Conservation (phyloP, 805 yeast species). For the Pichia ethanolica region DNA sequence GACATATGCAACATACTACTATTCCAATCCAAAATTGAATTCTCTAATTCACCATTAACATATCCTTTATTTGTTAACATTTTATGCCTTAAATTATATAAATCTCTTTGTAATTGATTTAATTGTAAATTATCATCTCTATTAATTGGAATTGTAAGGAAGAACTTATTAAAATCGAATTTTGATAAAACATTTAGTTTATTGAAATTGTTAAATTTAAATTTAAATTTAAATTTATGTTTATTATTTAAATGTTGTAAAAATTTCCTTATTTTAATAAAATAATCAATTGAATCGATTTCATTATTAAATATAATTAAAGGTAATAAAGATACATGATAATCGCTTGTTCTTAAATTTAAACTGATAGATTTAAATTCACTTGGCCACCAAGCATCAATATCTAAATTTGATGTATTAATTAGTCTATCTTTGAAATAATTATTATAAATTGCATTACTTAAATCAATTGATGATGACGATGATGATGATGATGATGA, state of each 20-base stretch:
- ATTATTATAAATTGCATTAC: background rate
- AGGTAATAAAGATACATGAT: constrained; percentile 19
- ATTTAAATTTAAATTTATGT: background rate
- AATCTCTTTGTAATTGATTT: background rate
- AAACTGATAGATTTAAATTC: constrained; percentile 10
- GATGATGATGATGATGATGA: too few species aligned
- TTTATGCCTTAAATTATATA: background rate
- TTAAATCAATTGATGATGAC: background rate
- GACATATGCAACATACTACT: background rate
- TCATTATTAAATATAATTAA: constrained; percentile 14
- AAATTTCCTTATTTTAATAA: background rate
- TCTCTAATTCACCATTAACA: background rate
- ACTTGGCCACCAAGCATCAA: constrained; percentile 17
- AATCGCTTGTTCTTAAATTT: constrained; percentile 4
- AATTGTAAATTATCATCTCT: background rate
- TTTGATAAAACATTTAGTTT: constrained; percentile 5
- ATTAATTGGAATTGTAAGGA: constrained; percentile 4
- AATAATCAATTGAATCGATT: background rate
- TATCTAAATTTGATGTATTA: background rate
- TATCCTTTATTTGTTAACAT: background rate
- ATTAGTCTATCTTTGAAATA: background rate
- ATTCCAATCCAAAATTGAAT: background rate
- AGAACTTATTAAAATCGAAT: constrained; percentile 11
- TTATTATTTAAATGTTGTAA: too few species aligned
- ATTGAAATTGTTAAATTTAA: background rate